Percentiles rank a stretch among this genome's conserved stretches.
Conservation (phyloP, 2,329 filamentous ascomycete species). For the Colletotrichum magnum region DNA sequence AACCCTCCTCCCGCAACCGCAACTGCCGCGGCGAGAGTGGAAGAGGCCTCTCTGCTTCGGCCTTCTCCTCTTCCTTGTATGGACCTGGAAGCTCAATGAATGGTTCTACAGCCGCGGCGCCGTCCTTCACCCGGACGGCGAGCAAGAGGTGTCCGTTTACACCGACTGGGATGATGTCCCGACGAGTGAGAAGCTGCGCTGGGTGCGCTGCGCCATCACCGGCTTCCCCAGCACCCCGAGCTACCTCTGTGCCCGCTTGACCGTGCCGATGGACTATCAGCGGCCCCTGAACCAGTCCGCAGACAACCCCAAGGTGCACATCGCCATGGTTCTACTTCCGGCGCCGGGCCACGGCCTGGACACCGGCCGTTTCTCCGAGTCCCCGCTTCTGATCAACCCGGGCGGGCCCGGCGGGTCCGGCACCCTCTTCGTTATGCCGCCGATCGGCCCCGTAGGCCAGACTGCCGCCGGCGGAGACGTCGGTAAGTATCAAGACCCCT, state of each 20-base stretch:
- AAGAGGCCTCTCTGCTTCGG: slow-evolving; percentile 26
- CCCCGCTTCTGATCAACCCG: slow-evolving; percentile 61
- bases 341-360: slow-evolving; percentile 48
- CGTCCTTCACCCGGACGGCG: neutral
- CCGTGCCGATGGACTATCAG: slow-evolving; percentile 63
- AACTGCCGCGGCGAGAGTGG: slow-evolving; percentile 16
- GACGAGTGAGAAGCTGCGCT: slow-evolving; percentile 60
- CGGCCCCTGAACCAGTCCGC: slow-evolving; percentile 54
- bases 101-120: slow-evolving; percentile 17
- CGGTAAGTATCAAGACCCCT: neutral
- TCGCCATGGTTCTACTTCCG: slow-evolving; percentile 53
- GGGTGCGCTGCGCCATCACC: slow-evolving; percentile 57
- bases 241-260: slow-evolving; percentile 59
- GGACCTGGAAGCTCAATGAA: slow-evolving; percentile 26
- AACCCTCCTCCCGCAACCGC: neutral
- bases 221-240: slow-evolving; percentile 42
- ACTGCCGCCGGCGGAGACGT: slow-evolving; percentile 54
- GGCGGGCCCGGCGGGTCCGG: slow-evolving; percentile 63
- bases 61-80: slow-evolving; percentile 23
- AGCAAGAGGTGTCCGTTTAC: slow-evolving; percentile 20
- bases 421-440: slow-evolving; percentile 46
- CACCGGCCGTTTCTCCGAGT: slow-evolving; percentile 50
- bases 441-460: slow-evolving; percentile 50
- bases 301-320: slow-evolving; percentile 53
- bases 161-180: slow-evolving; percentile 52